These are phyloP conservation scores for Trichoderma endophyticum DNA, from an alignment of 2,329 filamentous ascomycete species.

Conservation along the genomic window DNA sequence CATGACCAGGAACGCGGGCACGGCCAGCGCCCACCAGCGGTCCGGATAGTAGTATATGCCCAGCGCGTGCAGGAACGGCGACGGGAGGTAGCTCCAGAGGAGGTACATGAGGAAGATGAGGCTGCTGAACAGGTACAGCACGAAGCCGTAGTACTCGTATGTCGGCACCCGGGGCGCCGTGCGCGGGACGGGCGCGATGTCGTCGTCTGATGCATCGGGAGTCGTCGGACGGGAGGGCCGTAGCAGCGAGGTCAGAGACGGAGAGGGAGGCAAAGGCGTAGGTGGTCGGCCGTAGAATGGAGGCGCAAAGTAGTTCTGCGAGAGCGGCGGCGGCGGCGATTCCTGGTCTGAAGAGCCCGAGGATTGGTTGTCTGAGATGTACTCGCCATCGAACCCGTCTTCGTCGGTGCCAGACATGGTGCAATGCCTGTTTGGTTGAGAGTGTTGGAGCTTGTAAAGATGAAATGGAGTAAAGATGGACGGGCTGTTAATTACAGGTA, in stretches of 20 bases:
- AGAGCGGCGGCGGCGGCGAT: constrained; percentile 43
- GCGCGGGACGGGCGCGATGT: constrained; percentile 81
- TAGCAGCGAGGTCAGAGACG: constrained; percentile 86
- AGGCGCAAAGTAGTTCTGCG: constrained; percentile 62
- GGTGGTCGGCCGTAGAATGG: constrained; percentile 98
- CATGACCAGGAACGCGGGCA: constrained; percentile 88
- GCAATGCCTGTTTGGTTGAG: not conserved
- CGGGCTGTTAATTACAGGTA: not conserved
- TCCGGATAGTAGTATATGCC: constrained; percentile 97
- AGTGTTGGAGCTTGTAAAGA: not conserved
- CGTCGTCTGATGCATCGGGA: constrained; percentile 86
- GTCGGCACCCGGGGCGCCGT: constrained; percentile 94
- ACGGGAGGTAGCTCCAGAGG: constrained; percentile 86
- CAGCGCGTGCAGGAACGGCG: constrained; percentile 84
- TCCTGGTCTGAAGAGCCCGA: constrained; percentile 34
- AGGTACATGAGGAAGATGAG: constrained; percentile 72
- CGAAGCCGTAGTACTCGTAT: constrained; percentile 99
- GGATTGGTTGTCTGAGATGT: constrained; percentile 35
- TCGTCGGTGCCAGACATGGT: constrained; percentile 35
- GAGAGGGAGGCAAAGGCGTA: constrained; percentile 87
- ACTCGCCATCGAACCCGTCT: constrained; percentile 31
- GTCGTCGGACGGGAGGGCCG: constrained; percentile 90
- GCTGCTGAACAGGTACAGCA: constrained; percentile 86
- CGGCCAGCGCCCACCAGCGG: constrained; percentile 93
- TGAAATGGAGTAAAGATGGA: not conserved